Conservation (phyloP, 257 asterid species). For the Nicotiana knightiana region DNA sequence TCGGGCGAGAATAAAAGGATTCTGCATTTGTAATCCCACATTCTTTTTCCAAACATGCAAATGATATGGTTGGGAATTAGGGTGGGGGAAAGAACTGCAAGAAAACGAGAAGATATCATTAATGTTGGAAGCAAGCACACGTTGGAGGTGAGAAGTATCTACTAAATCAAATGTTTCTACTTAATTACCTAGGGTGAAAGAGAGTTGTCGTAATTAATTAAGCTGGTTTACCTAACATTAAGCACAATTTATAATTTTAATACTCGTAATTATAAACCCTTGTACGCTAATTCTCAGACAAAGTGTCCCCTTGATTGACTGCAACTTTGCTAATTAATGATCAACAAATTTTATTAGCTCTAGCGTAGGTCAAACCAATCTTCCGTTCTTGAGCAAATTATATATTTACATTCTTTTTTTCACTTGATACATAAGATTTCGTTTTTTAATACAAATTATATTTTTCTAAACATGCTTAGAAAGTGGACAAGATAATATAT, state of each 20-base stretch:
- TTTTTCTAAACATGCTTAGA: too few relatives aligned
- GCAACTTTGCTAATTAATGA: slow-evolving; percentile 1
- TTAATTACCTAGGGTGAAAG: neutral
- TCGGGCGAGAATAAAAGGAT: too few relatives aligned
- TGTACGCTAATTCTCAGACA: neutral
- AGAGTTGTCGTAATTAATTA: neutral
- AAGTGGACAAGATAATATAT: too few relatives aligned
- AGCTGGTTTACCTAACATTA: neutral
- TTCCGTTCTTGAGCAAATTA: too few relatives aligned
- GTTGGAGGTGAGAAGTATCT: neutral
- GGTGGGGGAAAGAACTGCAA: too few relatives aligned
- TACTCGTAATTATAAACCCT: neutral
- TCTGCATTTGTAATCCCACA: too few relatives aligned
- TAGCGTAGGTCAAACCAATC: neutral
- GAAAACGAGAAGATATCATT: neutral
- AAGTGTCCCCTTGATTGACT: slow-evolving; percentile 9
- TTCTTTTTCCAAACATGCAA: too few relatives aligned
- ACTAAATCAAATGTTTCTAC: neutral
- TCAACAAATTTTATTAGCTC: neutral
- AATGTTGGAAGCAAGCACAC: neutral
- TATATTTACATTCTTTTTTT: too few relatives aligned
- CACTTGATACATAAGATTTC: too few relatives aligned
- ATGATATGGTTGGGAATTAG: too few relatives aligned
- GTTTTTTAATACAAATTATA: too few relatives aligned
- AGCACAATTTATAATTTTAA: neutral